A percentile compares a stretch with the other conserved stretches of the same genome.
Evolutionary conservation across 768 basidiomycete species (phyloP).

Genomic region (Lentinus brumalis): DNA sequence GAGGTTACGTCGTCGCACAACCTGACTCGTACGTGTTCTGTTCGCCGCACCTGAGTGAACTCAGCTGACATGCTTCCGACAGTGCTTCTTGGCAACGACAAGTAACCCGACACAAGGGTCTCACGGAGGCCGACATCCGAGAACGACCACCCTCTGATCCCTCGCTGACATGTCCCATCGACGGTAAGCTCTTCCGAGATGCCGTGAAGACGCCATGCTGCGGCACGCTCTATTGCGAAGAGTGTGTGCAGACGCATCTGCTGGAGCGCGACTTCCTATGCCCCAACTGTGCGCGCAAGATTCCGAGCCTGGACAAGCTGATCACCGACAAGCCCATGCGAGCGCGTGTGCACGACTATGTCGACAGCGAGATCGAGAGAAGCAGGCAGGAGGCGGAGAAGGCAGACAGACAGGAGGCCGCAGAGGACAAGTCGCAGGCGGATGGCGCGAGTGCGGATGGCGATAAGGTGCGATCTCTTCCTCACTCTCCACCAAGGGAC

Average conservation of each 20-base stretch:
- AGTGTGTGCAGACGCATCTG: constrained; percentile 93
- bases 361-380: constrained; percentile 79
- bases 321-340: constrained; percentile 78
- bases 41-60: neutral
- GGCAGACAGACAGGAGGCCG: constrained; percentile 12
- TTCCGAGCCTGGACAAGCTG: constrained; percentile 88
- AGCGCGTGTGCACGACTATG: constrained; percentile 77
- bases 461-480: constrained; percentile 8
- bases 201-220: constrained; percentile 97
- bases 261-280: constrained; percentile 95
- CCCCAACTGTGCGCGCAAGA: constrained; percentile 85
- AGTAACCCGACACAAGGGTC: constrained; percentile 71
- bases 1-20: constrained; percentile 95
- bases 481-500: neutral
- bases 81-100: constrained; percentile 97
- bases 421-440: constrained; percentile 5
- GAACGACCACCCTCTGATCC: constrained; percentile 81
- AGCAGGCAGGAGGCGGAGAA: constrained; percentile 60
- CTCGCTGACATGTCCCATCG: constrained; percentile 84
- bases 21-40: constrained; percentile 80
- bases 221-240: constrained; percentile 89
- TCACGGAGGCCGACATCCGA: constrained; percentile 88
- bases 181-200: constrained; percentile 91
- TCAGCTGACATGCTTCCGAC: neutral
- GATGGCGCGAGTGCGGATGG: constrained; percentile 4